Evolutionary conservation across 306 rosid species (phyloP).

Genomic region (Pyrus pyrifolia): DNA sequence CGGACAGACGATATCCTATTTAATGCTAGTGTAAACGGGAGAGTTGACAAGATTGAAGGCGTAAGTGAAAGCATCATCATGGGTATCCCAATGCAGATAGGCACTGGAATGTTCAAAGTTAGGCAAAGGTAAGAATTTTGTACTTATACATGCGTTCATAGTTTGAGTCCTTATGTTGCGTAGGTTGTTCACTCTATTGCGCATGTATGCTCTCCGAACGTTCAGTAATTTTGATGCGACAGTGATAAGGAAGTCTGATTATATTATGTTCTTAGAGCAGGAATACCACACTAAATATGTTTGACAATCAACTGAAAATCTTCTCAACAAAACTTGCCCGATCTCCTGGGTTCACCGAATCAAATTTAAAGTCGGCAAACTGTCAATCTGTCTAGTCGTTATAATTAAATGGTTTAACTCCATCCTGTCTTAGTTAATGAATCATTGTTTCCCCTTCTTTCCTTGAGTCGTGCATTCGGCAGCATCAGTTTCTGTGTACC

Average conservation of each 20-base stretch:
- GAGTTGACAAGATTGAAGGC: slow-evolving; percentile 72
- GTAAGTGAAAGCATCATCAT: slow-evolving; percentile 84
- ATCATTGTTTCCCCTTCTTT: background rate
- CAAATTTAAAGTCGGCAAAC: background rate
- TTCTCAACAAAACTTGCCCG: background rate
- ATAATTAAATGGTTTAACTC: background rate
- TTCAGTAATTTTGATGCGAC: background rate
- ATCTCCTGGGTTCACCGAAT: background rate
- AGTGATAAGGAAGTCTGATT: background rate
- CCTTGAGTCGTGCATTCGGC: background rate
- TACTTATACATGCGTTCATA: background rate
- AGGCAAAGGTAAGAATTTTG: slow-evolving; percentile 58
- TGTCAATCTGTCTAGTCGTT: background rate
- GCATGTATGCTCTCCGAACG: background rate
- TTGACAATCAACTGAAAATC: background rate
- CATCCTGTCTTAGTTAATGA: background rate
- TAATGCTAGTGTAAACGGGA: slow-evolving; percentile 63
- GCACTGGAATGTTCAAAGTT: slow-evolving; percentile 83
- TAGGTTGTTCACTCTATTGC: background rate
- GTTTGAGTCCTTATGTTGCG: background rate
- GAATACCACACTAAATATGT: no score
- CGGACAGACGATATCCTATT: slow-evolving; percentile 75
- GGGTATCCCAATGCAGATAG: slow-evolving; percentile 85
- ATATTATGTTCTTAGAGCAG: background rate
- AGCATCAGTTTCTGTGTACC: background rate